Evolutionary conservation across 805 yeast species (phyloP).

Genomic region (Scheffersomyces lignosus): DNA sequence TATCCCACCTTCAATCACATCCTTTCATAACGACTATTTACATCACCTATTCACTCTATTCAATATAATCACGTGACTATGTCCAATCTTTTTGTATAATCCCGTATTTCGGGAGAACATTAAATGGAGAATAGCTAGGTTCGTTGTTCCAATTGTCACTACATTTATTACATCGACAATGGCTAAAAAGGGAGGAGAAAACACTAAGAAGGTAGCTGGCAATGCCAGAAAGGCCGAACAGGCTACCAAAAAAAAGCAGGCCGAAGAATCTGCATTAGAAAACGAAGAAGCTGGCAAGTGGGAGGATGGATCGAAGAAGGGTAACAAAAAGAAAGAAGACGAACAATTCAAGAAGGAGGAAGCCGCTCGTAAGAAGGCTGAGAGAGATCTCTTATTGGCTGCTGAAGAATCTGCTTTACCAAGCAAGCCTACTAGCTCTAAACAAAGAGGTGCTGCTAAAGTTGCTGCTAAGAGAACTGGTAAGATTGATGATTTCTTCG

Average conservation of each 20-base stretch:
- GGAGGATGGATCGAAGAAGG: conserved; percentile 72
- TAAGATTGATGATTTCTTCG: conserved; percentile 68
- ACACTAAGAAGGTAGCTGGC: conserved; percentile 59
- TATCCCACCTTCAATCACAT: no score
- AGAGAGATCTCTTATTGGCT: conserved; percentile 64
- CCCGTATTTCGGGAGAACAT: no score
- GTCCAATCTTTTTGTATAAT: no score
- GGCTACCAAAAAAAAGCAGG: conserved; percentile 57
- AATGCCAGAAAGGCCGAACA: conserved; percentile 67
- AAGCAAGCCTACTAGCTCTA: conserved; percentile 49
- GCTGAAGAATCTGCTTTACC: conserved; percentile 69
- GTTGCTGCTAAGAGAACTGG: conserved; percentile 60
- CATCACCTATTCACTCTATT: no score
- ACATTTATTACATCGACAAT: no score
- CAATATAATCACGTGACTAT: no score
- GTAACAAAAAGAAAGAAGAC: conserved; percentile 67
- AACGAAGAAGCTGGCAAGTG: conserved; percentile 63
- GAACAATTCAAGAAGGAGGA: conserved; percentile 71
- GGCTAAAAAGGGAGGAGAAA: conserved; percentile 51
- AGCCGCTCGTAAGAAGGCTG: conserved; percentile 78
- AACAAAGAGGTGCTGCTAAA: conserved; percentile 69
- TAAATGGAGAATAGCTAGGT: no score
- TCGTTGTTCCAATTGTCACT: no score
- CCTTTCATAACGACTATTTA: no score
- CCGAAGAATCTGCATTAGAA: conserved; percentile 45